Evolutionary conservation across 768 basidiomycete genomes (phyloP), one percentile per base, ranked within the genome.

Genomic region (Dendrothele bispora): DNA sequence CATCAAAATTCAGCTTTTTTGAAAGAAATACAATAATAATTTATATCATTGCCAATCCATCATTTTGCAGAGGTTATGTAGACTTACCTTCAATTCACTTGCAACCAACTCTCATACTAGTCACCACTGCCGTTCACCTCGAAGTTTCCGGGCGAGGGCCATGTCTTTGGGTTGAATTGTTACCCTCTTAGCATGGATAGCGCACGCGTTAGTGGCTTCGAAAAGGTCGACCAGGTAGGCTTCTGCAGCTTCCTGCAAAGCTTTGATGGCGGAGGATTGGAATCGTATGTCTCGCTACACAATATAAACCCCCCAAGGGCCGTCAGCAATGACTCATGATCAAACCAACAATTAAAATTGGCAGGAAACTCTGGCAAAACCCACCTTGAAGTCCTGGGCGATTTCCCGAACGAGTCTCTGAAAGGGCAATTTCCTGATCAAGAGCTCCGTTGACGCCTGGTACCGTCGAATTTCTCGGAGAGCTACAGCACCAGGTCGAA

Each of bases 381-480:
- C 26, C 36, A 86, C 86, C 78, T 92, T 91, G 80, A 90, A 92
- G 62, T 91, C 90, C 71, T 91, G 88, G 25, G 91, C 88, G 57
- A 93, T 92, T 68, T 93, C 91, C 70, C 85, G 85, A 55, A 93
- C 85, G 37, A 92, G 83, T 54, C 90, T 82, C 75, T 92, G 88
- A 86, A 93, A 92, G 46, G 90, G 89, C 46, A 91, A 80, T 71
- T 91, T 92, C 62, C 88, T 80, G 63, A 92, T 91, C 44, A 92
- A 76, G 50, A 91, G 75, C 72, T 92, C 88, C 44, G 88, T 91
- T 52, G 86, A 89, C 73, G 88, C 88, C 72, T 92, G 90, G 78
- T 91, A 91, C 37, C 88, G 80, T 67, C 88, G 72, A 61, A 92
- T 91, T 73, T 92, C 91, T 72, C 89, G 88, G 56, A 93, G 86